Evolutionary conservation across 176 grass and related monocot species (phyloP), one percentile per base, ranked within the genome.

Genomic region (Lolium rigidum): DNA sequence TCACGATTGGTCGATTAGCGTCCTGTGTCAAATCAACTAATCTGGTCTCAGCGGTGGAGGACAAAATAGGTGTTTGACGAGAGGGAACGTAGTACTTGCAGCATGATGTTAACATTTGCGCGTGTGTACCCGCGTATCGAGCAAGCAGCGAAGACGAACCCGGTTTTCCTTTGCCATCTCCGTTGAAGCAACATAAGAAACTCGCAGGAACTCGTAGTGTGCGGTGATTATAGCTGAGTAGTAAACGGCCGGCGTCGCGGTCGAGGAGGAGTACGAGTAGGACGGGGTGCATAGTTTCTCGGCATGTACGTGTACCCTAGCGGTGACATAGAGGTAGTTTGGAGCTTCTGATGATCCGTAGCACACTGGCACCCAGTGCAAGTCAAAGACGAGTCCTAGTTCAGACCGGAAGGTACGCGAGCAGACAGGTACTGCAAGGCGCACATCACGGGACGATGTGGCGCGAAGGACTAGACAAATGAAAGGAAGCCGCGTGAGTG

Each of bases 231-330:
- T 63, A 57, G 39, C 14, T 35, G n/a, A 28, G 15, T 79, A 63
- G 80, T 80, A 80, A 82, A 86, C 31, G 31, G 31, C 31, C 72
- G 79, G 72, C 21, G 71, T 86, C 83, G 26, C 63, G 75, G 47
- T 90, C 88, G 35, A 13, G 13, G 57, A 35, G 31, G 31, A 2
- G 31, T 35, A 44, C 28, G 57, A 51, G 57, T 6, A 17, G 21
- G 79, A 69, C 10, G 74, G 63, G 64, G 57, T 13, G 50, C 52
- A 51, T 18, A 31, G 37, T 74, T 83, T 31, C 52, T 74, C 38
- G 37, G 37, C 68, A 18, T 8, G 21, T 31, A 25, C 41, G 21
- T 5, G 0, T n/a, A 21, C 69, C 70, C n/a, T 43, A 25, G 4
- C 4, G 31, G 31, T 35, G 31, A 35, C 31, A 35, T 35, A 35